These are phyloP conservation scores for Lunularia cruciata DNA, from an alignment of 225 moss, liverwort and hornwort species.

Conservation along the genomic window DNA sequence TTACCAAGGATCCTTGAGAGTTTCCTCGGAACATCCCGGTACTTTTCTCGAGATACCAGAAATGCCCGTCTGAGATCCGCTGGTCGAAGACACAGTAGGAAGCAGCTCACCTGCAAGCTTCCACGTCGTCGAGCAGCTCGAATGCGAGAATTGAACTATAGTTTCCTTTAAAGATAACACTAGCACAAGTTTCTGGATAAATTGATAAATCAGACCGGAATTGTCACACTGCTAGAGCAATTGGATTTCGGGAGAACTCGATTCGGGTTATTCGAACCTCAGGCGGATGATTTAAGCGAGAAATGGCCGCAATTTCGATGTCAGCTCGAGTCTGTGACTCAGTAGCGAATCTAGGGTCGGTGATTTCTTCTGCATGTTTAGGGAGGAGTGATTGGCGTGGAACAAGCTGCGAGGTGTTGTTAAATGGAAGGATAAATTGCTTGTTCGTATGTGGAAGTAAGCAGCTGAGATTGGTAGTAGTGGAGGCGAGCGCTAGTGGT, in stretches of 20 bases:
- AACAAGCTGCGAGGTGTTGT: background rate
- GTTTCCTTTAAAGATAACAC: background rate
- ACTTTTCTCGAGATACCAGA: too few relatives aligned
- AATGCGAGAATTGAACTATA: too few relatives aligned
- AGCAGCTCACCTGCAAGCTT: background rate
- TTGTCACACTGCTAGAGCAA: too few relatives aligned
- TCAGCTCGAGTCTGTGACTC: slow-evolving; percentile 1
- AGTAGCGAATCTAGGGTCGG: background rate
- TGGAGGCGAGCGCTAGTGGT: slow-evolving; percentile 24
- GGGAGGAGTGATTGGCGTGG: background rate
- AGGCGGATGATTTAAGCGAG: background rate
- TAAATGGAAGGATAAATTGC: background rate
- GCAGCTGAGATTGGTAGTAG: background rate
- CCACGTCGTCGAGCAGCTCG: too few relatives aligned
- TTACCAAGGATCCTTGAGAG: too few relatives aligned
- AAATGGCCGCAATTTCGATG: background rate
- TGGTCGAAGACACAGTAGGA: too few relatives aligned
- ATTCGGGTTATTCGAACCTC: background rate
- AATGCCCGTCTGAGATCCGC: too few relatives aligned
- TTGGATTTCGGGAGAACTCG: too few relatives aligned
- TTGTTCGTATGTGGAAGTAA: background rate
- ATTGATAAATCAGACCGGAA: too few relatives aligned
- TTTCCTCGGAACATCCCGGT: too few relatives aligned
- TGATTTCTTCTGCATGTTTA: background rate
- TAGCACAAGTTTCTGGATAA: background rate